Base-by-base conservation (phyloP, 768 basidiomycete genomes). In the Paxillus rubicundulus region DNA sequence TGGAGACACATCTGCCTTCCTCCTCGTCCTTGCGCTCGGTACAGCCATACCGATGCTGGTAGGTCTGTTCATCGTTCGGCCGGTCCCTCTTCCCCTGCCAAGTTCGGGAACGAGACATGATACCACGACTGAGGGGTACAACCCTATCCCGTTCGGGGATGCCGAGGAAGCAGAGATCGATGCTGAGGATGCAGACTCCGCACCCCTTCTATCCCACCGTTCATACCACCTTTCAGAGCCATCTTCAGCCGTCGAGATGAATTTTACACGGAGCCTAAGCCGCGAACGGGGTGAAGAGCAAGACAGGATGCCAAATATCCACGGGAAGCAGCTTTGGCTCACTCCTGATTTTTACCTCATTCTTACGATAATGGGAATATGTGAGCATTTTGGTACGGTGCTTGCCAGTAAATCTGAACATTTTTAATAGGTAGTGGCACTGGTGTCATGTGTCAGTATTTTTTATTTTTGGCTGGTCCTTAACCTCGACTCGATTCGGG, bases 11-110 rank as follows among this genome's bases (percentile, higher is more conserved):
- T 87, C 86, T 1, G 78, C 82, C 2, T 87, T 96, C 61, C 70
- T 98, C 1, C 75, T 87, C 0, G 70, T 92, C 5, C 81, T 97
- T 5, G 80, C 86, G 0, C 56, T 92, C 3, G 93, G 93, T 2
- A 93, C 92, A 0, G 76, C 89, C 0, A 59, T 85, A 2, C 89
- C 90, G 1, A 88, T 93, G 84, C 65, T 92, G 30, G 57, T 90
- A n/a, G 92, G 90, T 2, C 77, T 83, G 49, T 80, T 92, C 63
- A 70, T 87, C 47, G 76, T 95, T 28, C 79, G 81, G n/a, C 78
- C 82, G 5, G 77, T 95, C 9, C 86, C 89, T 5, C 73, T 84
- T 1, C 76, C 80, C 9, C 63, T 72, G 2, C 60, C 70, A 9
- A 33, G 18, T 8, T 0, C 12, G 24, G 16, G 4, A 5, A 24